Conservation (phyloP, 2,329 filamentous ascomycete genomes). For the Blumeria graminis region DNA sequence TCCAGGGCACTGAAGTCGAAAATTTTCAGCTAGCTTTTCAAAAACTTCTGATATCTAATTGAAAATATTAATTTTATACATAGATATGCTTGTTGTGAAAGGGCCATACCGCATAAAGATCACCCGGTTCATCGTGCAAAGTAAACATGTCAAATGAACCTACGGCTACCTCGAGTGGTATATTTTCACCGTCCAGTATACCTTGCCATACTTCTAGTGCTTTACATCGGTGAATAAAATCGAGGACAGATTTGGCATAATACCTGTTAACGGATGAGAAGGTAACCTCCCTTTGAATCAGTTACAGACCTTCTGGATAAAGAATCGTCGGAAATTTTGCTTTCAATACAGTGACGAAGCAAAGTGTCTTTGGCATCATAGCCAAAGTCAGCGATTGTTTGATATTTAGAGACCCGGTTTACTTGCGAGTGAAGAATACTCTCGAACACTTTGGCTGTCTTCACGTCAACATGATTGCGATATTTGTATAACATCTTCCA, state of each 20-base stretch:
- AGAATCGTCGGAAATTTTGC: conserved; percentile 40
- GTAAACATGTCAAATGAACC: conserved; percentile 81
- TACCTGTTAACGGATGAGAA: conserved; percentile 25
- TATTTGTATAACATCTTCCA: conserved; percentile 51
- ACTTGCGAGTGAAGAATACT: conserved; percentile 46
- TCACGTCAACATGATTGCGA: conserved; percentile 27
- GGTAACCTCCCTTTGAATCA: background rate
- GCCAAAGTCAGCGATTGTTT: conserved; percentile 45
- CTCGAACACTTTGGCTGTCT: conserved; percentile 32
- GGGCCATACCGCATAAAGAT: conserved; percentile 38
- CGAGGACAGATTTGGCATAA: conserved; percentile 49
- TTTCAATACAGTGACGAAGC: conserved; percentile 33
- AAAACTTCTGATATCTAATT: conserved; percentile 39
- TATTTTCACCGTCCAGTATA: conserved; percentile 17
- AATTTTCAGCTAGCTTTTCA: conserved; percentile 32
- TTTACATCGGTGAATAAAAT: conserved; percentile 55
- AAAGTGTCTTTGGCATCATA: conserved; percentile 81
- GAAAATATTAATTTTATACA: background rate
- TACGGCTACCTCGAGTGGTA: conserved; percentile 48
- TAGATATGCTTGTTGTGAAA: background rate
- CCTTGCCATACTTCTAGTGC: conserved; percentile 54
- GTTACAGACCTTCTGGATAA: conserved; percentile 40
- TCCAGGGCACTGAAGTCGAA: conserved; percentile 27
- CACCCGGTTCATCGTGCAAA: conserved; percentile 44
- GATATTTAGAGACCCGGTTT: conserved; percentile 42